Evolutionary conservation across 148 eudicot species (phyloP).

Genomic region (Vaccinium vitisidaea): DNA sequence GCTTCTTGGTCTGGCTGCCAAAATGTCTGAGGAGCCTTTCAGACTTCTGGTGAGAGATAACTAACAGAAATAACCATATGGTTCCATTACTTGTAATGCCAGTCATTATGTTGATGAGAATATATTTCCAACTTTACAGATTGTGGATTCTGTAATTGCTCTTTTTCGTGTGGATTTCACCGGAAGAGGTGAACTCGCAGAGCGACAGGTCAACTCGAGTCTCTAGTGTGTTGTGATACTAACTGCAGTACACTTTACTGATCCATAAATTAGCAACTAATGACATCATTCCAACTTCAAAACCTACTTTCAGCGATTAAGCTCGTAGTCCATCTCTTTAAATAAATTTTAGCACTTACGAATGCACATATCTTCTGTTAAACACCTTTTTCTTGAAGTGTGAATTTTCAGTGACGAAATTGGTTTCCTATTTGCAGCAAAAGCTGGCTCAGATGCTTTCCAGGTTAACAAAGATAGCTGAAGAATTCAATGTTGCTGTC

Average conservation of each 20-base stretch:
- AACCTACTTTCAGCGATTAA: not conserved
- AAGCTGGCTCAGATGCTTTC: constrained; percentile 97
- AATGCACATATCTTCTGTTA: not conserved
- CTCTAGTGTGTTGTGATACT: not conserved
- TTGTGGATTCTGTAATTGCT: constrained; percentile 88
- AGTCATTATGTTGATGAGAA: constrained; percentile 17
- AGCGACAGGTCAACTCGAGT: constrained; percentile 65
- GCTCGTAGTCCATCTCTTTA: not conserved
- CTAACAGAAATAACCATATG: not conserved
- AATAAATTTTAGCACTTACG: not conserved
- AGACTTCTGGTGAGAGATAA: constrained; percentile 64
- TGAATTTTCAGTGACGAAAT: constrained; percentile 9
- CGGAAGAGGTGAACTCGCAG: constrained; percentile 97
- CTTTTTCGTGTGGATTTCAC: constrained; percentile 95
- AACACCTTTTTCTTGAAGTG: not conserved
- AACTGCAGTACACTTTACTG: not conserved
- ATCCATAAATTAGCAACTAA: not conserved
- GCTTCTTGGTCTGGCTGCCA: constrained; percentile 94
- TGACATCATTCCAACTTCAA: not conserved
- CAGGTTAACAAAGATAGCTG: constrained; percentile 80
- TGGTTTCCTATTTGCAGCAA: constrained; percentile 54
- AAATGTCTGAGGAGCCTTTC: constrained; percentile 98
- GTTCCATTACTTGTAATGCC: not conserved
- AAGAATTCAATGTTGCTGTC: constrained; percentile 87
- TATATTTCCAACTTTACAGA: constrained; percentile 35